Percentiles rank a stretch among this genome's conserved stretches.
Evolutionary conservation across 176 grass and related monocot species (phyloP).

Genomic region (Tuctoria greenei): DNA sequence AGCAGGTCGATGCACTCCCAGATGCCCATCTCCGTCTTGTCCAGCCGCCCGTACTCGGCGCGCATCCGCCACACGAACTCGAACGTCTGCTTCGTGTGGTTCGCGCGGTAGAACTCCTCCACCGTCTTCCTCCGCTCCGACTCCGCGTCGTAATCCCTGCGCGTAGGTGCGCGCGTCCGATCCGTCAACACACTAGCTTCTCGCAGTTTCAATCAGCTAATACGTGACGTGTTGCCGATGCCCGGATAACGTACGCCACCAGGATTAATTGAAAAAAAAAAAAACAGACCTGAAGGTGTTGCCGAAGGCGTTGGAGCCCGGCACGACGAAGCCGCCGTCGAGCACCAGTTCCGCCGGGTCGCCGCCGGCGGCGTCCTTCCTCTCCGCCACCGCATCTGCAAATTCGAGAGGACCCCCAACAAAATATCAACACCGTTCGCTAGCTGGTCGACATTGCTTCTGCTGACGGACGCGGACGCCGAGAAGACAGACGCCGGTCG

Average conservation of each 20-base stretch:
- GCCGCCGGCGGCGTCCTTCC: slow-evolving; percentile 30
- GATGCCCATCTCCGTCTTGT: slow-evolving; percentile 73
- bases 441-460: neutral
- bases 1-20: slow-evolving; percentile 90
- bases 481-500: neutral
- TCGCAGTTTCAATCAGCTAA: neutral
- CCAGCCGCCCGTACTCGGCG: slow-evolving; percentile 61
- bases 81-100: slow-evolving; percentile 66
- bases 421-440: neutral
- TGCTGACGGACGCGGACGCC: neutral
- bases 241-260: too few relatives aligned
- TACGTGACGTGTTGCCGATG: too few relatives aligned
- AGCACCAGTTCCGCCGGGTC: slow-evolving; percentile 49
- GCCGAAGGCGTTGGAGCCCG: slow-evolving; percentile 80
- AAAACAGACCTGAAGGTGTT: slow-evolving; percentile 63
- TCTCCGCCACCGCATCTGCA: slow-evolving; percentile 43
- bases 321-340: slow-evolving; percentile 69
- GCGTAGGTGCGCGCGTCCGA: too few relatives aligned
- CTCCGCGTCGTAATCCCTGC: slow-evolving; percentile 73
- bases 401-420: neutral
- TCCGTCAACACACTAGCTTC: too few relatives aligned
- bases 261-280: too few relatives aligned
- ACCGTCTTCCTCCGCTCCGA: slow-evolving; percentile 73
- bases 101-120: slow-evolving; percentile 75
- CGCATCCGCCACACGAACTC: slow-evolving; percentile 67